These are phyloP conservation scores for Talaromyces adpressus DNA, from an alignment of 495 filamentous ascomycete genomes.

Conservation along the genomic window DNA sequence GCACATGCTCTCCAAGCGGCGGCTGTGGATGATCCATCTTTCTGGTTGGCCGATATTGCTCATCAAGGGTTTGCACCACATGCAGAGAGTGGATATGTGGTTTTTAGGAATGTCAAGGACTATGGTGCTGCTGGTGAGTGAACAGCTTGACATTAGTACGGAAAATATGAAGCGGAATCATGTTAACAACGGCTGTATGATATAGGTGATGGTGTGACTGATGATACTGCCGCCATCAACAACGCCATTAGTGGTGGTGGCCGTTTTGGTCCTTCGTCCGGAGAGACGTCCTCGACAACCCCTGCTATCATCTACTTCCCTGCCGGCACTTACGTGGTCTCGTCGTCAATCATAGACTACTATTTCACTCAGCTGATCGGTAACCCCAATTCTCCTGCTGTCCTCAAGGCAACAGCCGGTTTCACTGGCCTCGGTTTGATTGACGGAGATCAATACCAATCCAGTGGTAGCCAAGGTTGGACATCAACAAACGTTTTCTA, in stretches of 20 bases:
- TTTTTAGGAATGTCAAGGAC: constrained; percentile 54
- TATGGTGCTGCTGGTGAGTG: constrained; percentile 46
- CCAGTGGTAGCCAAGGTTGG: constrained; percentile 38
- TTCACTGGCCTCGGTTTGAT: constrained; percentile 62
- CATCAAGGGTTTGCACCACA: constrained; percentile 49
- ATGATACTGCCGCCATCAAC: constrained; percentile 61
- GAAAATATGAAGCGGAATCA: not conserved
- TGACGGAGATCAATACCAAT: constrained; percentile 58
- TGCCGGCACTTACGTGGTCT: constrained; percentile 55
- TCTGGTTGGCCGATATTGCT: constrained; percentile 63
- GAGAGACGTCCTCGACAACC: constrained; percentile 41
- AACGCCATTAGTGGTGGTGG: constrained; percentile 46
- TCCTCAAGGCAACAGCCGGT: constrained; percentile 55
- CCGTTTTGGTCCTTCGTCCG: constrained; percentile 43
- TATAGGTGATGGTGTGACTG: constrained; percentile 52
- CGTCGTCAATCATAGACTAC: constrained; percentile 45
- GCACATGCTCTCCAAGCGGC: constrained; percentile 6
- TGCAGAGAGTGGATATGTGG: constrained; percentile 35
- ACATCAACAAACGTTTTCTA: constrained; percentile 67
- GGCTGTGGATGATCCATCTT: constrained; percentile 27
- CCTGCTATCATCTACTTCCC: constrained; percentile 60
- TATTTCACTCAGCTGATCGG: constrained; percentile 66
- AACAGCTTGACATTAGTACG: constrained; percentile 5
- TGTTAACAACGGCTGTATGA: not conserved
- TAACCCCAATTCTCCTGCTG: constrained; percentile 55